phyloP scores from a whole-genome alignment of 345 rosid species.

The Gossypium stocksii region DNA sequence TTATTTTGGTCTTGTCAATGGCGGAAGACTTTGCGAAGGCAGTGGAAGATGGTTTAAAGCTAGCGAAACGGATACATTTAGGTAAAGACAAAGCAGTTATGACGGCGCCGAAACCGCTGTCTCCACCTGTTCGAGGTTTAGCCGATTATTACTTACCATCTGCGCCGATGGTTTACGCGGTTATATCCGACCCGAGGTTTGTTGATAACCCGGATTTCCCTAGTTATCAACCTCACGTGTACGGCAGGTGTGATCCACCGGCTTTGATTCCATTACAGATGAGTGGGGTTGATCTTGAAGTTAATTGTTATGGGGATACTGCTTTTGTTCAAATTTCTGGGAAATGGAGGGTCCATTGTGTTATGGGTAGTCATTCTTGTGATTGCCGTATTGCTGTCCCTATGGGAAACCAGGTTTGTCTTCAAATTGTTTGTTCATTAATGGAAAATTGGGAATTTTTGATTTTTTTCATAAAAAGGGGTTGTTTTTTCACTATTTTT shows the following conservation, averaged over 20 bases:
- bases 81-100: constrained; percentile 71
- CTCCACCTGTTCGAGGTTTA: constrained; percentile 51
- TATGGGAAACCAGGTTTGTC: constrained; percentile 77
- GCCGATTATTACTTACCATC: constrained; percentile 46
- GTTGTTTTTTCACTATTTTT: not conserved
- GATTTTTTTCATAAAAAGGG: not conserved
- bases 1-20: constrained; percentile 27
- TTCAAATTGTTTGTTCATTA: not conserved
- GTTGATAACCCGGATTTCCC: constrained; percentile 95
- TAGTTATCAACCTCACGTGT: constrained; percentile 94
- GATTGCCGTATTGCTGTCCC: constrained; percentile 86
- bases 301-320: constrained; percentile 51
- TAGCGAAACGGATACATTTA: constrained; percentile 66
- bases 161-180: constrained; percentile 87
- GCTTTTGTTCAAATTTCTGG: constrained; percentile 59
- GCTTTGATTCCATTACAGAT: constrained; percentile 86
- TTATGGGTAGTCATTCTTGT: constrained; percentile 81
- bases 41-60: constrained; percentile 82
- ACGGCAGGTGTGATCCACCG: constrained; percentile 91
- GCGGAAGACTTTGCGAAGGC: constrained; percentile 70
- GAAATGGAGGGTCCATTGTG: constrained; percentile 85
- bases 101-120: constrained; percentile 55
- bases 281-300: constrained; percentile 55
- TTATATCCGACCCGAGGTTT: constrained; percentile 67
- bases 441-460: no score